Conservation (phyloP, 495 filamentous ascomycete species). For the Acidomyces sp. region DNA sequence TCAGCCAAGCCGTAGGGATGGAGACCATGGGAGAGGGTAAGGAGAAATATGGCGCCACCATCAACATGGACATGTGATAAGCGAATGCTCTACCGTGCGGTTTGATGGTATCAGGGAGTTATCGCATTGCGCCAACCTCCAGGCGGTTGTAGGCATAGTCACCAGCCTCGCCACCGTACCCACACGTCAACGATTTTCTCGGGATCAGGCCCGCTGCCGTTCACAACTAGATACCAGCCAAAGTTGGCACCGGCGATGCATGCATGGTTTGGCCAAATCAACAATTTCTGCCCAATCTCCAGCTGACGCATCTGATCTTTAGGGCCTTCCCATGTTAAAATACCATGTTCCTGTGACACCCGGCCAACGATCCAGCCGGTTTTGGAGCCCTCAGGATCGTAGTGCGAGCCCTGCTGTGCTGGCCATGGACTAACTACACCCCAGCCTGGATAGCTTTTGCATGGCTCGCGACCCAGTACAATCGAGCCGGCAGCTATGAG, state of each 20-base stretch:
- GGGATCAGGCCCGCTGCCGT: conserved; percentile 40
- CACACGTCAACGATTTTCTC: conserved; percentile 33
- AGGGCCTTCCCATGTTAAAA: conserved; percentile 33
- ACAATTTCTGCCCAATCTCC: conserved; percentile 45
- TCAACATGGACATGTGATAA: conserved; percentile 7
- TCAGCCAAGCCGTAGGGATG: background rate
- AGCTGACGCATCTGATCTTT: conserved; percentile 42
- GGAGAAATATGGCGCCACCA: background rate
- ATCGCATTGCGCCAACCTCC: too few species aligned
- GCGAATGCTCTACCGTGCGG: too few species aligned
- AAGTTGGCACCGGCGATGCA: conserved; percentile 65
- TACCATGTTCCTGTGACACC: conserved; percentile 32
- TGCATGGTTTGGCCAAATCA: conserved; percentile 74
- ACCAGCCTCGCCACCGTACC: conserved; percentile 33
- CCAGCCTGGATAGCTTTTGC: conserved; percentile 56
- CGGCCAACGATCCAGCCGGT: conserved; percentile 31
- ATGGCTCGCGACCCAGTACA: conserved; percentile 66
- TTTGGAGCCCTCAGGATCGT: conserved; percentile 22
- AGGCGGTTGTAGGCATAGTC: too few species aligned
- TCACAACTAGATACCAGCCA: conserved; percentile 65
- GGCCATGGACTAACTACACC: conserved; percentile 45
- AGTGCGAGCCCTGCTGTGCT: conserved; percentile 7
- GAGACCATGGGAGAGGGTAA: background rate
- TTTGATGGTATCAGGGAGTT: too few species aligned
- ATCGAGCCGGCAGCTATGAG: conserved; percentile 58